Percentiles rank a stretch among this genome's conserved stretches.
Conservation (phyloP, 1,284 basidiomycete species). For the Sanghuangporus baumii region DNA sequence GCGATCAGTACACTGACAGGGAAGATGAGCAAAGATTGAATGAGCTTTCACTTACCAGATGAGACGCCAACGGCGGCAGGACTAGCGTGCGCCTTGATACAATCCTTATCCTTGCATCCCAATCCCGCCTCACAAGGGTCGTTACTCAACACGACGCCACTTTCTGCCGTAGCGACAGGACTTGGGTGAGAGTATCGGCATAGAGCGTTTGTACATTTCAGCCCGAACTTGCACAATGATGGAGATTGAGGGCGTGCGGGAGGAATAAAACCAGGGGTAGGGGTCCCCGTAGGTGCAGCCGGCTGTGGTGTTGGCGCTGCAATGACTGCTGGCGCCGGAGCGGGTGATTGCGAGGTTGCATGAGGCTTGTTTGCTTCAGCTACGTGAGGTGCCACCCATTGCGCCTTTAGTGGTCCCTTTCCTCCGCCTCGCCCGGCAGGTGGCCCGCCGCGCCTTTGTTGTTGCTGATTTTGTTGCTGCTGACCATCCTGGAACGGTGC, state of each 20-base stretch:
- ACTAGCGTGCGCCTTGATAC: constrained; percentile 83
- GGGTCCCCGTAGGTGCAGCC: constrained; percentile 28
- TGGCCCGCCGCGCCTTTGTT: constrained; percentile 32
- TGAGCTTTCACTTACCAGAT: constrained; percentile 37
- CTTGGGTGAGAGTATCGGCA: constrained; percentile 90
- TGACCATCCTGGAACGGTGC: constrained; percentile 20
- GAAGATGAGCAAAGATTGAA: constrained; percentile 5
- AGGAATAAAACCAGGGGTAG: constrained; percentile 41
- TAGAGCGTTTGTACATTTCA: constrained; percentile 82
- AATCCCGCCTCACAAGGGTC: constrained; percentile 84
- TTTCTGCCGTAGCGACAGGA: constrained; percentile 85
- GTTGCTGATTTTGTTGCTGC: constrained; percentile 27
- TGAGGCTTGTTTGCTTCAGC: constrained; percentile 15
- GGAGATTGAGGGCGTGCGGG: constrained; percentile 80
- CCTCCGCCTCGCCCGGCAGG: constrained; percentile 22
- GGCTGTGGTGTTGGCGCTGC: constrained; percentile 31
- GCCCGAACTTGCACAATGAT: constrained; percentile 84
- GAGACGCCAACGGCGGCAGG: constrained; percentile 62
- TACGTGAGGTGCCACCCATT: constrained; percentile 11
- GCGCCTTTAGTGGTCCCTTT: constrained; percentile 5
- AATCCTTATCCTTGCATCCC: constrained; percentile 86
- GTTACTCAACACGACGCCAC: constrained; percentile 88
- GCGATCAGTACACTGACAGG: background rate
- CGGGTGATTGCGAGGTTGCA: constrained; percentile 21
- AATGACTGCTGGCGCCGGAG: constrained; percentile 25